Evolutionary conservation across 2,329 filamentous ascomycete species (phyloP), one percentile per base, ranked within the genome.

Genomic region (Myrmaecium sp.): DNA sequence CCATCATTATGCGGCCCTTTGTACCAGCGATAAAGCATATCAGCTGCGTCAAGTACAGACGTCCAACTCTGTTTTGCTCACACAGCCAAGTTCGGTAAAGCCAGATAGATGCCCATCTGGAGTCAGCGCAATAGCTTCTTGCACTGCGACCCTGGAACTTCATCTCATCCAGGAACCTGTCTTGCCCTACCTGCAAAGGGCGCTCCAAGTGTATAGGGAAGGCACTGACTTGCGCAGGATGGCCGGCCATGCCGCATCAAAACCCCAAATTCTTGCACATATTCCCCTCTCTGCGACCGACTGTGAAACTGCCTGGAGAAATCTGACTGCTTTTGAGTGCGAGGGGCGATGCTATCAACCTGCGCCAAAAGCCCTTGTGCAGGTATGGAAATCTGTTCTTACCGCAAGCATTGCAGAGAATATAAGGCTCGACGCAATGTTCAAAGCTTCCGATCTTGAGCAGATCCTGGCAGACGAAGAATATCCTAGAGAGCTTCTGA

Each of bases 41-140:
- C 58, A 62, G 31, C 49, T 74, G 27, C 67, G 68, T 37, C 69
- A 74, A 45, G 69, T 74, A 27, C 68, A 70, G 37, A 73, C 69
- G 10, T 74, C 69, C 14, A 75, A 75, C 37, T 68, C 65, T 18
- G 55, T 74, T 30, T 66, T 67, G 44, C 42, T 74, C 19, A 51
- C 66, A 14, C 51, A 51, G 26, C 57, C 60, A 21, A 31, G 33
- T 4, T 55, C 55, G 42, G 44, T 35, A 46, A 46, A 40, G 41
- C 38, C 42, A 42, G 45, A 44, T 38, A 44, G 19, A 43, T 38
- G 25, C 38, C 42, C 13, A 26, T 17, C 32, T 34, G n/a, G 30
- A 38, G 19, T 38, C 46, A 17, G 47, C 44, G 55, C 54, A 29
- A 49, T 61, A 33, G 54, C 59, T 14, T 46, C 55, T 36, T 58